Base-by-base conservation (phyloP, 768 basidiomycete species). In the Wakefieldia striispora region DNA sequence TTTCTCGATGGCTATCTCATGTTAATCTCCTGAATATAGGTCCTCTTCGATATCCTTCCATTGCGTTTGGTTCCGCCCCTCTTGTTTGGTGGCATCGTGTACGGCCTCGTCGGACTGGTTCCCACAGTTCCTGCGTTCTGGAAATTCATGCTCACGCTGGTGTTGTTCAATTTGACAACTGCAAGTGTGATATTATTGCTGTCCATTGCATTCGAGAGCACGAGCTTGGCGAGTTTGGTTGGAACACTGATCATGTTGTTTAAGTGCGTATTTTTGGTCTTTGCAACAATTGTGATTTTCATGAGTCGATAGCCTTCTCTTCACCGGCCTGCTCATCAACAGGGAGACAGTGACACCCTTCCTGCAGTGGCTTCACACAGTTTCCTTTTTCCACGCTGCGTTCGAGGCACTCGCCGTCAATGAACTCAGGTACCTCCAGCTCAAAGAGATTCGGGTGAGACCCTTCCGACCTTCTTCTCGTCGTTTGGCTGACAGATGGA, bases 391-490 rank as follows among this genome's bases (percentile, higher is more conserved):
- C 85, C 97, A 99, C 72, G 95, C 97, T 20, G 97, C 91, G 0
- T 98, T 94, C 58, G 97, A 99, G 71, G 95, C 91, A 1, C 78
- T 99, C 34, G 85, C 95, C n/a, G 97, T 99, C 49, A 99, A 98
- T 65, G 97, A 99, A 68, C 74, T 99, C 49, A 78, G 95, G 43
- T 97, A 97, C 70, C 72, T 98, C 24, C 91, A 94, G 62, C 74
- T 99, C 31, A 92, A 91, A 66, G 92, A 99, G 64, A 80, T 85
- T 56, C 91, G 88, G 76, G 91, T 91, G 47, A 49, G 83, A 57
- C 31, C 31, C 21, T n/a, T 40, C 3, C 14, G n/a, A 7, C n/a
- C 8, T 35, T 38, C 9, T 17, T 50, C 16, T 11, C 13, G n/a
- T 11, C 19, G 4, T 27, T 27, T 33, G 7, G 35, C 45, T 65